Percentiles rank a stretch among this genome's conserved stretches.
phyloP scores from a whole-genome alignment of 2,329 filamentous ascomycete species.

The Fusarium concolor region DNA sequence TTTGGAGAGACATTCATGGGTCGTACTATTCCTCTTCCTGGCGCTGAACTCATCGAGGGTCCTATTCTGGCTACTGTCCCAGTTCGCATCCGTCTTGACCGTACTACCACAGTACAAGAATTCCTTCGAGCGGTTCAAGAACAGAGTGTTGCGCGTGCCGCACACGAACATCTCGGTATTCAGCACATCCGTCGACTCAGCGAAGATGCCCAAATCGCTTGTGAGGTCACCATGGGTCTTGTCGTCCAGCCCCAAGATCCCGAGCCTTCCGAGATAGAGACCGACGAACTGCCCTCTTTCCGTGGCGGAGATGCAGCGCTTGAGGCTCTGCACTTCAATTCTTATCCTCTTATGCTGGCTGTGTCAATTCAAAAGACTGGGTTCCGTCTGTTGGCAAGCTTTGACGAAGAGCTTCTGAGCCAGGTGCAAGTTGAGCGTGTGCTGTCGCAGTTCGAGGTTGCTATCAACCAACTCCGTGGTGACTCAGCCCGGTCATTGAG shows the following conservation, averaged over 20 bases:
- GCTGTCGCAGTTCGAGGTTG: slow-evolving; percentile 62
- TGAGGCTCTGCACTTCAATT: slow-evolving; percentile 67
- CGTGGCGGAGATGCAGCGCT: slow-evolving; percentile 66
- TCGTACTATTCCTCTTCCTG: slow-evolving; percentile 44
- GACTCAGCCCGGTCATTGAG: slow-evolving; percentile 47
- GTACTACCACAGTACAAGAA: slow-evolving; percentile 36
- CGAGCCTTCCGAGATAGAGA: slow-evolving; percentile 8
- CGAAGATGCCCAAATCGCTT: slow-evolving; percentile 63
- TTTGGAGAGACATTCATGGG: slow-evolving; percentile 50
- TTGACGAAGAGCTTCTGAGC: slow-evolving; percentile 68
- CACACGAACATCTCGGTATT: slow-evolving; percentile 50
- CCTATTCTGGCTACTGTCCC: slow-evolving; percentile 47
- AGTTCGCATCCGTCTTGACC: slow-evolving; percentile 42
- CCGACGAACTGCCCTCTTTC: slow-evolving; percentile 54
- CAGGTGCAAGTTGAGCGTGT: slow-evolving; percentile 63
- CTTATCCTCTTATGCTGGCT: slow-evolving; percentile 72
- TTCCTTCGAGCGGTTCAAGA: slow-evolving; percentile 47
- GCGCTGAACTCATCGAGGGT: slow-evolving; percentile 48
- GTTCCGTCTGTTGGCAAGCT: slow-evolving; percentile 70
- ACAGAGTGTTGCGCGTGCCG: slow-evolving; percentile 42
- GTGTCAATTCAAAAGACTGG: slow-evolving; percentile 66
- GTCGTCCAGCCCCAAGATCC: slow-evolving; percentile 60
- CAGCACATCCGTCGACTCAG: slow-evolving; percentile 56
- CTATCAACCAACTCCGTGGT: slow-evolving; percentile 62
- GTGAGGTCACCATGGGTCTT: slow-evolving; percentile 66